Conservation (phyloP, 2,329 filamentous ascomycete species). For the Chrysosporium keratinophilum region DNA sequence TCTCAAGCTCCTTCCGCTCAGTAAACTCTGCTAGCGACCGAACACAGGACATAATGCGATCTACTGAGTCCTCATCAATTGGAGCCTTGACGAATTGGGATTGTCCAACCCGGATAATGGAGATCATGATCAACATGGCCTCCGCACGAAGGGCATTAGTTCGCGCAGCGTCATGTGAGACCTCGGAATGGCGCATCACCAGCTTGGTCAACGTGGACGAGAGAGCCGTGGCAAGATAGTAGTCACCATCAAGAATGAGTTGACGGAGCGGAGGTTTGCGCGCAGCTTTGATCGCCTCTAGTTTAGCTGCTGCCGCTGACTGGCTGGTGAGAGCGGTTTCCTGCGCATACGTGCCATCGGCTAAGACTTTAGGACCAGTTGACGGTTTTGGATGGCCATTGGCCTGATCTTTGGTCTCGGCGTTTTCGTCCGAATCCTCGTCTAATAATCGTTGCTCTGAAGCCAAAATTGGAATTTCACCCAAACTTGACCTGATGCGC, state of each 20-base stretch:
- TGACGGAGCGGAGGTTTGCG: slow-evolving; percentile 92
- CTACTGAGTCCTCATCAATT: slow-evolving; percentile 96
- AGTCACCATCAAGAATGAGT: slow-evolving; percentile 92
- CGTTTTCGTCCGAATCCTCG: slow-evolving; percentile 61
- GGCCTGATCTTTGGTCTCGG: slow-evolving; percentile 56
- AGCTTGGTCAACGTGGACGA: slow-evolving; percentile 93
- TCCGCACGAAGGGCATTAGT: slow-evolving; percentile 92
- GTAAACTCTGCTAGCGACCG: slow-evolving; percentile 83
- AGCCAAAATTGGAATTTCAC: slow-evolving; percentile 91
- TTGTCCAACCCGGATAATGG: slow-evolving; percentile 92
- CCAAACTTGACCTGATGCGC: slow-evolving; percentile 81
- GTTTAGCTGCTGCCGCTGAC: slow-evolving; percentile 74
- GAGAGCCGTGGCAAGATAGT: slow-evolving; percentile 90
- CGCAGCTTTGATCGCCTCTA: slow-evolving; percentile 93
- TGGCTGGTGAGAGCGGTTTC: slow-evolving; percentile 92
- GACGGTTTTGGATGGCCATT: slow-evolving; percentile 74
- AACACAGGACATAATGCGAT: slow-evolving; percentile 96
- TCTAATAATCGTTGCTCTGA: slow-evolving; percentile 89
- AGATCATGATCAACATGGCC: slow-evolving; percentile 99
- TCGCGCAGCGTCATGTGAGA: slow-evolving; percentile 71
- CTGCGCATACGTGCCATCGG: slow-evolving; percentile 94
- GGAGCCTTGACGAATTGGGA: slow-evolving; percentile 97
- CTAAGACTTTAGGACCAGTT: slow-evolving; percentile 77
- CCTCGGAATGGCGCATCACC: slow-evolving; percentile 93
- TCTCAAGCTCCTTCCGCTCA: slow-evolving; percentile 80